Base-by-base conservation (phyloP, 495 filamentous ascomycete species). In the Cercophora scortea region DNA sequence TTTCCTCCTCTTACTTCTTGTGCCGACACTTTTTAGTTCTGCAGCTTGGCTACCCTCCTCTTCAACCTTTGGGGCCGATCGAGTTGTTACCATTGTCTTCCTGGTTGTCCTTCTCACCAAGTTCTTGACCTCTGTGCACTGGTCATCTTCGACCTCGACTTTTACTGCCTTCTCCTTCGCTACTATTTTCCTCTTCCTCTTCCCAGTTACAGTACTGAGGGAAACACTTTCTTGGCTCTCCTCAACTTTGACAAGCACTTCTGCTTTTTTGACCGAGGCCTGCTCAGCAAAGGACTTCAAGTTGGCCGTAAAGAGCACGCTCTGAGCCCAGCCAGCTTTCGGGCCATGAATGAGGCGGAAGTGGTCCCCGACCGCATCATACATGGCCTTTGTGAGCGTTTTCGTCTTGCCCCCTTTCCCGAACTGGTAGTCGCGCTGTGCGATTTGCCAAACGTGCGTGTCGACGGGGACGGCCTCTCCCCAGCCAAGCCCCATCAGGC, bases 361-460 rank as follows among this genome's bases (percentile, higher is more conserved):
- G 61, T 93, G 84, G 54, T 95, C 85, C 4, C 86, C 94, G 41
- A 99, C 80, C 8, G 90, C 88, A 59, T 90, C 84, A 63, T 97
- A 96, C 48, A 88, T 93, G 25, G 79, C 79, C 61, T 92, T 92
- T 13, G 83, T 95, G 51, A 99, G 74, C 33, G 87, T 90, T 58
- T 90, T 92, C 56, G 89, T 79, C 57, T 89, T 89, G 18, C 79
- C 79, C 1, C 50, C 63, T 33, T 88, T 93, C 3, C 88, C 88
- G 52, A 97, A 95, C 38, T 84, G 86, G 68, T 99, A 99, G 66
- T 97, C 94, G 43, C 93, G 76, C 62, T 92, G 89, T 1, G 93
- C 93, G 55, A 99, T 96, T 71, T 99, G 90, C 90, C 90, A 95
- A 33, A 98, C 92, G 76, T 99, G 93, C 4, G 93, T 99, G 69